These are phyloP conservation scores for Candida cerambycidarum DNA, from an alignment of 805 yeast genomes.

Conservation along the genomic window DNA sequence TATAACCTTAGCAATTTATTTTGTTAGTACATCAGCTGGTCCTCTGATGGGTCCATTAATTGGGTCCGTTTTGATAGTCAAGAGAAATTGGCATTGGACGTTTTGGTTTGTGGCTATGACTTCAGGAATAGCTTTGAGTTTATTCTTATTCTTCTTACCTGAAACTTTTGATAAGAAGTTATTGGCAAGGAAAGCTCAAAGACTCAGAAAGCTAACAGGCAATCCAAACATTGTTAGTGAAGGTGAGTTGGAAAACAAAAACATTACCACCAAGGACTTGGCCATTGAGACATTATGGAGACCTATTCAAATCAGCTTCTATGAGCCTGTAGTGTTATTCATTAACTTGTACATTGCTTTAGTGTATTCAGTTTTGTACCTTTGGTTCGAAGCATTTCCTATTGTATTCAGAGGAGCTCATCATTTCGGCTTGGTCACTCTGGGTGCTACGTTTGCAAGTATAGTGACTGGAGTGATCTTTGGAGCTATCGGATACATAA, in stretches of 20 bases:
- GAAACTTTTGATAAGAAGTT: conserved; percentile 48
- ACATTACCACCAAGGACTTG: conserved; percentile 19
- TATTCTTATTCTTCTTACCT: conserved; percentile 43
- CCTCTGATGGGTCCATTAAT: conserved; percentile 57
- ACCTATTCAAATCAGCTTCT: conserved; percentile 48
- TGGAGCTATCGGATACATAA: conserved; percentile 35
- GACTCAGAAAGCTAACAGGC: conserved; percentile 50
- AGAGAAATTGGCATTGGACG: conserved; percentile 49
- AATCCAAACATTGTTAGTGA: conserved; percentile 41
- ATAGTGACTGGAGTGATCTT: conserved; percentile 47
- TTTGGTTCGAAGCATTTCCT: conserved; percentile 56
- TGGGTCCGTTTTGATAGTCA: conserved; percentile 52
- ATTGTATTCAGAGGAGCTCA: conserved; percentile 48
- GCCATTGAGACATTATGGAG: conserved; percentile 41
- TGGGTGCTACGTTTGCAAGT: conserved; percentile 49
- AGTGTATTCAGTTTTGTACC: conserved; percentile 52
- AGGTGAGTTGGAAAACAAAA: conserved; percentile 34
- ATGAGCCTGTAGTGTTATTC: conserved; percentile 58
- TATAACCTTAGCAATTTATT: conserved; percentile 50
- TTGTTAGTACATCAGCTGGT: conserved; percentile 53
- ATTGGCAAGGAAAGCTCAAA: conserved; percentile 45
- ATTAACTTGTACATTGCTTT: conserved; percentile 52
- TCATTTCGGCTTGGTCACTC: conserved; percentile 45
- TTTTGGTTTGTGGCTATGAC: conserved; percentile 51
- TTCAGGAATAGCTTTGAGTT: conserved; percentile 35